A percentile compares a stretch with the other conserved stretches of the same genome.
phyloP scores from a whole-genome alignment of 129 eudicot species.

The Tagetes erecta region DNA sequence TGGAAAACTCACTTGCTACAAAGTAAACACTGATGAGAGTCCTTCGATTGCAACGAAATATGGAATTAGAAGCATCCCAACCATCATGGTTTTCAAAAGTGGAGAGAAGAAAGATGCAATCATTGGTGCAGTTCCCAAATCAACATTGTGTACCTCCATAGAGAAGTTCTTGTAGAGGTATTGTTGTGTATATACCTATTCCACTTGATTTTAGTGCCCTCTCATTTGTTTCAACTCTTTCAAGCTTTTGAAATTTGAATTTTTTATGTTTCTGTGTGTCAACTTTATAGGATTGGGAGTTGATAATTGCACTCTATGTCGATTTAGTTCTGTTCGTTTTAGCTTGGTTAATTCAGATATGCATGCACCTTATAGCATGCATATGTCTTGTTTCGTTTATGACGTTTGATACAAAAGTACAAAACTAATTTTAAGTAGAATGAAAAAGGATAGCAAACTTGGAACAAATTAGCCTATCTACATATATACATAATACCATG shows the following conservation, averaged over 20 bases:
- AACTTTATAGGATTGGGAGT: neutral
- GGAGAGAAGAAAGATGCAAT: constrained; percentile 76
- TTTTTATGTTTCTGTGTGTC: neutral
- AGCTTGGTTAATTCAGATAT: neutral
- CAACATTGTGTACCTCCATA: constrained; percentile 51
- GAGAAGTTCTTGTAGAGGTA: constrained; percentile 60
- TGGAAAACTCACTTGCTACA: constrained; percentile 70
- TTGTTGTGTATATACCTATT: neutral
- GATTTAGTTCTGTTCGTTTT: neutral
- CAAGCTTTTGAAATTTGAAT: constrained; percentile 3
- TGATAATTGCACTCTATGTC: neutral
- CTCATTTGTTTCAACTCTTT: neutral
- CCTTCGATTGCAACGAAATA: constrained; percentile 57
- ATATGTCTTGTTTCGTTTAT: neutral
- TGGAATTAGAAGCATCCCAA: constrained; percentile 83
- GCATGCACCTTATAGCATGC: neutral
- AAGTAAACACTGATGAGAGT: constrained; percentile 24
- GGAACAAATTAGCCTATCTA: neutral
- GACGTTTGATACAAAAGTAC: neutral
- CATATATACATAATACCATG: neutral
- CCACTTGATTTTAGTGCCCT: neutral
- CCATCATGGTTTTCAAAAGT: constrained; percentile 61
- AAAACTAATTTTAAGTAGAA: neutral
- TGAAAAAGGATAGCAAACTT: neutral
- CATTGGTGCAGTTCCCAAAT: constrained; percentile 36